Conservation (phyloP, 73 alveolate species). For the Uronychia setigera region DNA sequence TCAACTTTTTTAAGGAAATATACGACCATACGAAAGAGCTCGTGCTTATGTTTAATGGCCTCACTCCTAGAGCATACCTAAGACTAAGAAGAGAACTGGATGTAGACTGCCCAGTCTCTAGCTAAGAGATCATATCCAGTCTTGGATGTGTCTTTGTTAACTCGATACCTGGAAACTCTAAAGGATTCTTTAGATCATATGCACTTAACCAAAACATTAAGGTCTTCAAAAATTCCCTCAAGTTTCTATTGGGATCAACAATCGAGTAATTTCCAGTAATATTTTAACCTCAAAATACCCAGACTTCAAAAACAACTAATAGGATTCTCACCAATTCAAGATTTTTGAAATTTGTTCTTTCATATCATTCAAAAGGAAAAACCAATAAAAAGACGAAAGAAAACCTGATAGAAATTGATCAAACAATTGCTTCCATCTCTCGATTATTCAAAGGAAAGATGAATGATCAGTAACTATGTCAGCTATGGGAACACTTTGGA, state of each 20-base stretch:
- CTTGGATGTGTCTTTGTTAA: background rate
- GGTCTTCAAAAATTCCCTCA: background rate
- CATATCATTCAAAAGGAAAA: background rate
- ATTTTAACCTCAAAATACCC: background rate
- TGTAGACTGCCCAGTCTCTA: too few species aligned
- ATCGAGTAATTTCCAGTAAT: background rate
- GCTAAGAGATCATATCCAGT: background rate
- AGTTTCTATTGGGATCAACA: too few species aligned
- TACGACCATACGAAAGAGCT: too few species aligned
- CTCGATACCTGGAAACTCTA: background rate
- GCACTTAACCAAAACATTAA: background rate
- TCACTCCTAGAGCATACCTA: too few species aligned
- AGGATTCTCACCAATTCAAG: too few species aligned
- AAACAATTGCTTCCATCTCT: background rate
- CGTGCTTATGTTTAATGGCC: too few species aligned
- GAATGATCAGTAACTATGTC: background rate
- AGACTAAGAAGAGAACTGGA: too few species aligned
- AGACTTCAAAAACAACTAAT: too few species aligned
- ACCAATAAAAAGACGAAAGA: background rate
- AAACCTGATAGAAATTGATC: background rate
- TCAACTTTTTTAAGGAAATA: too few species aligned
- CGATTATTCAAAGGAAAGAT: background rate
- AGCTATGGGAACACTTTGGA: background rate
- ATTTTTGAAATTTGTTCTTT: too few species aligned
- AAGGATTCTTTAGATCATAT: background rate